phyloP scores from a whole-genome alignment of 345 rosid species.

The Linum tenue region DNA sequence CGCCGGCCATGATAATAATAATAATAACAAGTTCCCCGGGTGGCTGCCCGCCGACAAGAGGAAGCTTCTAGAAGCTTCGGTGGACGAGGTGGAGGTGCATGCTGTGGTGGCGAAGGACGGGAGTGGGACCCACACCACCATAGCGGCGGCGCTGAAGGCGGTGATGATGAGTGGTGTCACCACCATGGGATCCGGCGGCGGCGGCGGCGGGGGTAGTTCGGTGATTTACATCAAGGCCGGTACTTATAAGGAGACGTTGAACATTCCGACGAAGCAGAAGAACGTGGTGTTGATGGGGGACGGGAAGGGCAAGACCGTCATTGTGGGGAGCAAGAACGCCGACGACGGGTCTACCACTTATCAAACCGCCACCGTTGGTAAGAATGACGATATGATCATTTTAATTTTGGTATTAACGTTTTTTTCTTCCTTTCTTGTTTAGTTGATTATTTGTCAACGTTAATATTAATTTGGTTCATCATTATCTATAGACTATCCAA shows the following conservation, averaged over 20 bases:
- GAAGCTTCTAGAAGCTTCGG: conserved; percentile 40
- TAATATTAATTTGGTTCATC: too few relatives aligned
- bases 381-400: neutral
- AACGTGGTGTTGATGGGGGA: conserved; percentile 54
- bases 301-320: conserved; percentile 45
- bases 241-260: conserved; percentile 37
- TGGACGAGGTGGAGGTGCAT: conserved; percentile 27
- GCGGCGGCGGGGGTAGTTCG: conserved; percentile 27
- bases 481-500: too few relatives aligned
- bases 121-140: conserved; percentile 39
- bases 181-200: conserved; percentile 17
- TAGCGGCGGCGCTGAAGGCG: conserved; percentile 33
- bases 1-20: neutral
- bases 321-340: conserved; percentile 26
- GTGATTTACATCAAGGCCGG: conserved; percentile 48
- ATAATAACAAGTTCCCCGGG: conserved; percentile 13
- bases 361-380: conserved; percentile 47
- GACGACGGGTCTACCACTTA: conserved; percentile 38
- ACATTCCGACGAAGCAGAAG: conserved; percentile 36
- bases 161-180: neutral
- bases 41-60: conserved; percentile 24
- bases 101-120: conserved; percentile 52
- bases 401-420: too few relatives aligned
- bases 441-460: too few relatives aligned
- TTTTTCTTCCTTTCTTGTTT: too few relatives aligned